A percentile compares a stretch with the other conserved stretches of the same genome.
phyloP scores from a whole-genome alignment of 2,329 filamentous ascomycete species.

The Sclerotinia nivalis region DNA sequence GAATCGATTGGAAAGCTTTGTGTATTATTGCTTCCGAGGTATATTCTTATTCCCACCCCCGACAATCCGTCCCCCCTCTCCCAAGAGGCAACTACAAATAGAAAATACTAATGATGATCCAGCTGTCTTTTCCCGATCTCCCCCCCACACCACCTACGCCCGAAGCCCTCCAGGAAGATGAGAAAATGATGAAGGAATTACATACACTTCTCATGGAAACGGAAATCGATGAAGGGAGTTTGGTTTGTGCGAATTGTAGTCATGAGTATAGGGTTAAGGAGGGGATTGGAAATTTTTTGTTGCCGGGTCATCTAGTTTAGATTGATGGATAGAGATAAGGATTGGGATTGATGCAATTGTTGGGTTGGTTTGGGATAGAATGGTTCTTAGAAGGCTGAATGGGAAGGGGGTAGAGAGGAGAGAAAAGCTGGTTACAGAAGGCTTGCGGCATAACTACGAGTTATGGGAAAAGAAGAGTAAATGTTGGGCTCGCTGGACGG shows the following conservation, averaged over 20 bases:
- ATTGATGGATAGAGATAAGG: not conserved
- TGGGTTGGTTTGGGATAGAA: not conserved
- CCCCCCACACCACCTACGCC: constrained; percentile 63
- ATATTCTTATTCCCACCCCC: constrained; percentile 34
- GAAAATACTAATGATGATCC: constrained; percentile 13
- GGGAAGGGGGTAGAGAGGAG: not conserved
- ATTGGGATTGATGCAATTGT: not conserved
- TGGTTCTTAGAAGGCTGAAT: not conserved
- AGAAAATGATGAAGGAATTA: constrained; percentile 72
- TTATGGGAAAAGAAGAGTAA: not conserved
- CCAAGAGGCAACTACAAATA: not conserved
- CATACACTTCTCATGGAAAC: constrained; percentile 86
- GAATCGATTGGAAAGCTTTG: constrained; percentile 86
- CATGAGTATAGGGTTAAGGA: constrained; percentile 95
- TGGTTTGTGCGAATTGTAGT: constrained; percentile 87
- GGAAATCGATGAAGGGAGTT: constrained; percentile 81
- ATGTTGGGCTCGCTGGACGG: fast-evolving
- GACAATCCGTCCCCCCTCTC: not conserved
- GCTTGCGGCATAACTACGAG: too few species aligned
- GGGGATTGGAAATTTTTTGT: constrained; percentile 92
- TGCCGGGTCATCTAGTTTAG: constrained; percentile 85
- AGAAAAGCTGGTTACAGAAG: not conserved
- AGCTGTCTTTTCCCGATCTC: constrained; percentile 79
- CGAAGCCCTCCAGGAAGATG: constrained; percentile 63
- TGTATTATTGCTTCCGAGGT: constrained; percentile 76